These are phyloP conservation scores for Limnomonas spitsbergensis DNA, from an alignment of 139 green algal genomes.

Conservation along the genomic window DNA sequence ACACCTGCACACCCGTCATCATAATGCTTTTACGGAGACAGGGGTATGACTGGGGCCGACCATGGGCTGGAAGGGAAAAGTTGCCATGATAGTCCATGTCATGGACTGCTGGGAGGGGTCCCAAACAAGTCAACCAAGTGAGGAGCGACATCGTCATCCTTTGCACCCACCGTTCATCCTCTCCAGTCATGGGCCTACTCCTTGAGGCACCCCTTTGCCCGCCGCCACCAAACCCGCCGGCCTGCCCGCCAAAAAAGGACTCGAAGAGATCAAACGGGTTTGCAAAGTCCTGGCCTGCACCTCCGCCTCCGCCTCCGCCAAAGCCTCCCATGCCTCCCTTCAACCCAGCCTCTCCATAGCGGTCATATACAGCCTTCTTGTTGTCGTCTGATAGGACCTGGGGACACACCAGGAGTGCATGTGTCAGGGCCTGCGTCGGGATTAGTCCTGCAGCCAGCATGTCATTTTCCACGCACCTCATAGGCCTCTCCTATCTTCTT, in stretches of 20 bases:
- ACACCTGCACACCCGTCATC: too few relatives aligned
- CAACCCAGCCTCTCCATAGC: conserved; percentile 91
- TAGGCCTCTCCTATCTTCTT: conserved; percentile 92
- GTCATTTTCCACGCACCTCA: conserved; percentile 64
- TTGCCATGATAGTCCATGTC: too few relatives aligned
- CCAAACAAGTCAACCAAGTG: too few relatives aligned
- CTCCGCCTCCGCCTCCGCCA: conserved; percentile 41
- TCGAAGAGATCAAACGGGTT: conserved; percentile 99
- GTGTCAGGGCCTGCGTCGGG: too few relatives aligned
- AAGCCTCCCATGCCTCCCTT: conserved; percentile 79
- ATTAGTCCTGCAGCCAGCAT: neutral
- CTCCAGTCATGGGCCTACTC: conserved; percentile 57
- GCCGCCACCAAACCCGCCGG: conserved; percentile 47
- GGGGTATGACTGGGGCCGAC: too few relatives aligned
- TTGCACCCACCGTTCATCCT: conserved; percentile 78
- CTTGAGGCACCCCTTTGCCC: conserved; percentile 40
- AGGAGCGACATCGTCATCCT: too few relatives aligned
- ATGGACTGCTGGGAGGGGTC: too few relatives aligned
- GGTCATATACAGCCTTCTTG: conserved; percentile 94
- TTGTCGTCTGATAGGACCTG: conserved; percentile 96
- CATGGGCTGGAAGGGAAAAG: too few relatives aligned
- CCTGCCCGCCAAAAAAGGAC: conserved; percentile 87
- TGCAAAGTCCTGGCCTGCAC: conserved; percentile 59
- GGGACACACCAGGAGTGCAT: neutral
- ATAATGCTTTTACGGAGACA: too few relatives aligned